Evolutionary conservation across 2,329 filamentous ascomycete genomes (phyloP).

Genomic region (Diaporthe citri): DNA sequence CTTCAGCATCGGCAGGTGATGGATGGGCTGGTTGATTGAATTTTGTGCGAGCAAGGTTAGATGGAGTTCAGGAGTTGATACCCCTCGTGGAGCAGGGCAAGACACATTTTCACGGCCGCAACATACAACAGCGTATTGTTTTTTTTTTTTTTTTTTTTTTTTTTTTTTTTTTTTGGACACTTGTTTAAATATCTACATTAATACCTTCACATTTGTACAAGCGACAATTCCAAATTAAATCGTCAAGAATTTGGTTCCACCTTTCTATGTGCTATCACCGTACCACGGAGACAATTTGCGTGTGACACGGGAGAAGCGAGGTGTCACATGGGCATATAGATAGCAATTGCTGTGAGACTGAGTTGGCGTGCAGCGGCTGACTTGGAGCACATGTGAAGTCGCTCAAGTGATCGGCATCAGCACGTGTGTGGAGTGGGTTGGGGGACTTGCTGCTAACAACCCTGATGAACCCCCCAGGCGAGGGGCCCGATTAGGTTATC

Average conservation of each 20-base stretch:
- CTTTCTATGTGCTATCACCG: background rate
- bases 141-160: no score
- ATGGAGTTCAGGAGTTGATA: constrained; percentile 11
- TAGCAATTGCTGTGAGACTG: background rate
- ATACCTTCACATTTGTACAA: background rate
- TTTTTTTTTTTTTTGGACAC: background rate
- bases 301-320: background rate
- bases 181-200: background rate
- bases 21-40: background rate
- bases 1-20: constrained; percentile 5
- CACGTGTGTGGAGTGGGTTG: constrained; percentile 27
- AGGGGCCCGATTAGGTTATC: constrained; percentile 8
- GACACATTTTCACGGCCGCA: background rate
- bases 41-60: background rate
- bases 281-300: background rate
- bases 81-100: constrained; percentile 1
- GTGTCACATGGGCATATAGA: background rate
- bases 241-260: no score
- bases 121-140: background rate
- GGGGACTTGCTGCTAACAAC: background rate
- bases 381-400: background rate
- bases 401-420: constrained; percentile 13
- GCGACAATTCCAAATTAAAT: background rate
- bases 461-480: no score
- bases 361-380: background rate